Percentiles rank a stretch among this genome's conserved stretches.
Evolutionary conservation across 139 green algal species (phyloP).

Genomic region (Zygnema cylindricum): DNA sequence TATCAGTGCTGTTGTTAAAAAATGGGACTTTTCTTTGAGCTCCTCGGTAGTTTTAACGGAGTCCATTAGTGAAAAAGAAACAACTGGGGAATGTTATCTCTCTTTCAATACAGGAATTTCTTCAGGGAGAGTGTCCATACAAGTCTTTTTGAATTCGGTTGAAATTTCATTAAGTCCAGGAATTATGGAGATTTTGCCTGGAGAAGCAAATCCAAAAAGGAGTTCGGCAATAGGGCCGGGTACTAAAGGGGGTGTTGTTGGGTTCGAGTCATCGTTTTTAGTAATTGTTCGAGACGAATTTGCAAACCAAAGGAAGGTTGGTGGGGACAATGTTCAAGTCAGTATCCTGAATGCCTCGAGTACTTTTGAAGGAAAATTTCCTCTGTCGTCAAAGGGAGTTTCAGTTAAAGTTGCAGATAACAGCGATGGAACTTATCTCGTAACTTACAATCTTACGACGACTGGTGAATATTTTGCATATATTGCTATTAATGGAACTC

Average conservation of each 20-base stretch:
- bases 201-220: not conserved
- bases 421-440: slow-evolving; percentile 5
- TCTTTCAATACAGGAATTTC: not conserved
- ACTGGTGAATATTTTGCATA: not conserved
- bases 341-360: not conserved
- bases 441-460: not conserved
- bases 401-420: not conserved
- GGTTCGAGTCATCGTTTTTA: not conserved
- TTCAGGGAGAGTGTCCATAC: not conserved
- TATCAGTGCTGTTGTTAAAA: not conserved
- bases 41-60: not conserved
- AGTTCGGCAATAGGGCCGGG: not conserved
- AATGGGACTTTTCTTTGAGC: not conserved
- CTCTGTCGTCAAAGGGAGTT: not conserved
- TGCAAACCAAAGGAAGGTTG: not conserved
- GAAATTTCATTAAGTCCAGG: not conserved
- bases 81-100: not conserved
- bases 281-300: slow-evolving; percentile 5
- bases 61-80: not conserved
- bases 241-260: not conserved
- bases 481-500: not conserved
- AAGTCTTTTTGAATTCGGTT: not conserved
- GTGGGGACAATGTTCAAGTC: not conserved
- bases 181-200: slow-evolving; percentile 1
- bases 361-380: not conserved